phyloP scores from a whole-genome alignment of 192 early-diverging fungal genomes.

The Coemansia sp. region DNA sequence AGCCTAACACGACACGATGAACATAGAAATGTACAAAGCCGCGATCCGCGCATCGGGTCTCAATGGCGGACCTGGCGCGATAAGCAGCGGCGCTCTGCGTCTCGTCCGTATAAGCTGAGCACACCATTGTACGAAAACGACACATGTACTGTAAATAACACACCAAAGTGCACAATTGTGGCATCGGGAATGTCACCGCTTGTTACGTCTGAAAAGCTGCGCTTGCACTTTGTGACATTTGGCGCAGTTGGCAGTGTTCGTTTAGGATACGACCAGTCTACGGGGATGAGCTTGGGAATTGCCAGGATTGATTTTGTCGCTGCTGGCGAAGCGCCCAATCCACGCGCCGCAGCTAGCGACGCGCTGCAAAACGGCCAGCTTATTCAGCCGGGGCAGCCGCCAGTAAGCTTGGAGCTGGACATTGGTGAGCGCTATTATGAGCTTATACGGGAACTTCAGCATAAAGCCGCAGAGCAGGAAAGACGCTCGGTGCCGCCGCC shows the following conservation, averaged over 20 bases:
- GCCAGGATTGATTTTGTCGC: conserved; percentile 40
- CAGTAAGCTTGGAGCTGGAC: conserved; percentile 25
- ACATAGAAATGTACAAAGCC: background rate
- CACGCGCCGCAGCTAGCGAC: conserved; percentile 37
- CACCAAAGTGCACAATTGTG: conserved; percentile 20
- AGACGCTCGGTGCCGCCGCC: background rate
- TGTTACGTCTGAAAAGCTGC: conserved; percentile 40
- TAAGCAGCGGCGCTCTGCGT: conserved; percentile 4
- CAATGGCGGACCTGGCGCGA: conserved; percentile 31
- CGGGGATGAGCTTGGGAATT: conserved; percentile 52
- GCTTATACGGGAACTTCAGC: conserved; percentile 5
- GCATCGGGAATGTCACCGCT: conserved; percentile 46
- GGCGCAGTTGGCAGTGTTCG: conserved; percentile 39
- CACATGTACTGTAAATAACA: conserved; percentile 18
- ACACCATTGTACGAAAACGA: conserved; percentile 40
- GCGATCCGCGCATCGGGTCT: conserved; percentile 25
- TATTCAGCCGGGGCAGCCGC: conserved; percentile 28
- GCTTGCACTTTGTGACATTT: conserved; percentile 37
- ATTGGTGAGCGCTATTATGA: conserved; percentile 27
- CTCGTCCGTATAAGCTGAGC: conserved; percentile 19
- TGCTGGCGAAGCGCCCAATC: conserved; percentile 26
- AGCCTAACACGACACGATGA: background rate
- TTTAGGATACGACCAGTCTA: conserved; percentile 44
- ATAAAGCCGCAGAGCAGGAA: conserved; percentile 4
- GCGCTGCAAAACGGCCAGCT: conserved; percentile 22